Conservation (phyloP, 257 asterid species). For the Schizonepeta tenuifolia region DNA sequence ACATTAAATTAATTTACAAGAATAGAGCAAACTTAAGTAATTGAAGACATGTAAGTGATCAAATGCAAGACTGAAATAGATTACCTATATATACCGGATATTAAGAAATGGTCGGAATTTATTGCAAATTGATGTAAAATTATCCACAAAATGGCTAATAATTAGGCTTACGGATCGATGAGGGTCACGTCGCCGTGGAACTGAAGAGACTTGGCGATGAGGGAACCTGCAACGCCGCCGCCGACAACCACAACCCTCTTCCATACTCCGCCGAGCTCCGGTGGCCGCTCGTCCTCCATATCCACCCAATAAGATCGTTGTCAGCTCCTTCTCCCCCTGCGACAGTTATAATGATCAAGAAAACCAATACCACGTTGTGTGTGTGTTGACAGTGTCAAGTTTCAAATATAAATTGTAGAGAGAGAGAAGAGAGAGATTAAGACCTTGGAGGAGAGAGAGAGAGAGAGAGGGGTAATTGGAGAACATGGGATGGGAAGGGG, state of each 20-base stretch:
- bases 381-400: slow-evolving; percentile 6
- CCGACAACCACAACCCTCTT: slow-evolving; percentile 87
- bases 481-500: slow-evolving; percentile 29
- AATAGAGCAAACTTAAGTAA: not conserved
- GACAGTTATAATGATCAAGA: not conserved
- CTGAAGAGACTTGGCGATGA: slow-evolving; percentile 81
- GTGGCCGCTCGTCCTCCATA: slow-evolving; percentile 46
- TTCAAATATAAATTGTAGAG: not conserved
- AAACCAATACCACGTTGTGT: not conserved
- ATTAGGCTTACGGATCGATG: slow-evolving; percentile 65
- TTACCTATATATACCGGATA: not conserved
- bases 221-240: slow-evolving; percentile 89
- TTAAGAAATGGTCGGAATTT: not conserved
- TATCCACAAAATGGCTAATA: not conserved
- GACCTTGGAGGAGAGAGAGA: not conserved
- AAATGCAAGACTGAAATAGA: not conserved
- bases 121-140: not conserved
- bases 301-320: slow-evolving; percentile 19
- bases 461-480: not conserved
- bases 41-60: not conserved
- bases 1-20: not conserved
- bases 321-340: slow-evolving; percentile 21
- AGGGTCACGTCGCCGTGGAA: slow-evolving; percentile 80
- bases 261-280: slow-evolving; percentile 66
- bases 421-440: not conserved